Conservation (phyloP, 306 rosid genomes). For the Leucaena leucocephala region DNA sequence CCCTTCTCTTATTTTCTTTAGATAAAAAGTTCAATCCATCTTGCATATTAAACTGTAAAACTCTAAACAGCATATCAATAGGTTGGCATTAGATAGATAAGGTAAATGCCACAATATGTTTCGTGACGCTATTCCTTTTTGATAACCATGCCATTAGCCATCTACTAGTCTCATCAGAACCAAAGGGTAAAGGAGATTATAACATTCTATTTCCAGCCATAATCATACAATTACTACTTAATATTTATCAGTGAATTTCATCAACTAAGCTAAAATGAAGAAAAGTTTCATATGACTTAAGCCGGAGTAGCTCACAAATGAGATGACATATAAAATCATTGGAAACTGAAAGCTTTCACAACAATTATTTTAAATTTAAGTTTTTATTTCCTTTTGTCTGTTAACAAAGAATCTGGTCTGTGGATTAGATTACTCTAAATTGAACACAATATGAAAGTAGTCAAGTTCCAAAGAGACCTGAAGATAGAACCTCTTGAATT, state of each 20-base stretch:
- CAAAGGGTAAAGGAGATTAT: slow-evolving; percentile 1
- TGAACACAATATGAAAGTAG: slow-evolving; percentile 29
- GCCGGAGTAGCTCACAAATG: slow-evolving; percentile 2
- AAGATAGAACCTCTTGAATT: slow-evolving; percentile 87
- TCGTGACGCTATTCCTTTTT: background rate
- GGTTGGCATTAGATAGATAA: background rate
- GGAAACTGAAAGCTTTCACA: background rate
- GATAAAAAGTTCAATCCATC: background rate
- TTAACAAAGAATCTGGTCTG: background rate
- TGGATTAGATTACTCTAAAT: slow-evolving; percentile 22
- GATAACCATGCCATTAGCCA: background rate
- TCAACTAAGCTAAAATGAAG: background rate
- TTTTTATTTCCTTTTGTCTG: background rate
- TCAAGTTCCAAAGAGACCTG: slow-evolving; percentile 63
- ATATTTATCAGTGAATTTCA: background rate
- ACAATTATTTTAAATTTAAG: background rate
- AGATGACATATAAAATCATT: background rate
- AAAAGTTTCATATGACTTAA: background rate
- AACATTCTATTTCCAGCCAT: background rate
- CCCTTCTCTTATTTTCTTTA: background rate
- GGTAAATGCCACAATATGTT: slow-evolving; percentile 1
- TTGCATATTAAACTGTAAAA: background rate
- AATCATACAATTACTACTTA: background rate
- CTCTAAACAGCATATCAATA: background rate
- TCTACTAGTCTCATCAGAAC: background rate